phyloP scores from a whole-genome alignment of 2,329 filamentous ascomycete genomes.

The Fusarium sp. region DNA sequence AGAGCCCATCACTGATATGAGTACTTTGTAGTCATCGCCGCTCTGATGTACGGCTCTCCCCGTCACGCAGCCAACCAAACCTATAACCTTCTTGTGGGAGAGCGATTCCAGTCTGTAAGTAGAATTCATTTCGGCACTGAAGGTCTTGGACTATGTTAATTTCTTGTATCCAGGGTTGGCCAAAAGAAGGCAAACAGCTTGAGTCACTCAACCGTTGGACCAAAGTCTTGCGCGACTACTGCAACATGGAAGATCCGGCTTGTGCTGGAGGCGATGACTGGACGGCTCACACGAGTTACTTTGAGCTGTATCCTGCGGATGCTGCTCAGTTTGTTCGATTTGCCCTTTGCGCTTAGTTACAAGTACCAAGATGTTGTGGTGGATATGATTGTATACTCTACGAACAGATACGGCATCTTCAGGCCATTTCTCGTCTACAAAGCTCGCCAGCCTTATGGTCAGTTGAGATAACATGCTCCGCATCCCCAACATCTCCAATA shows the following conservation, averaged over 20 bases:
- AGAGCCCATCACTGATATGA: too few relatives aligned
- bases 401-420: not conserved
- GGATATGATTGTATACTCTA: not conserved
- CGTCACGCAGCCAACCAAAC: too few relatives aligned
- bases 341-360: not conserved
- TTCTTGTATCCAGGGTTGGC: too few relatives aligned
- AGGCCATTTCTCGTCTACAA: not conserved
- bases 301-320: not conserved
- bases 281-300: not conserved
- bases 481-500: not conserved
- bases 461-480: not conserved
- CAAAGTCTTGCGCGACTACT: not conserved
- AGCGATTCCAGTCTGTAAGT: too few relatives aligned
- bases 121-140: too few relatives aligned
- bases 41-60: too few relatives aligned
- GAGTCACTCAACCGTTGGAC: not conserved
- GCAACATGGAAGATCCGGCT: not conserved
- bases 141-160: too few relatives aligned
- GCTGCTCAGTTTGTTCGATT: not conserved
- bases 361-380: not conserved
- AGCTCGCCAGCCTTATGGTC: not conserved
- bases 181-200: not conserved
- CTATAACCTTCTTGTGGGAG: too few relatives aligned
- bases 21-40: too few relatives aligned
- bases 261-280: not conserved